Conservation (phyloP, 2,329 filamentous ascomycete genomes). For the Amphichorda felina region DNA sequence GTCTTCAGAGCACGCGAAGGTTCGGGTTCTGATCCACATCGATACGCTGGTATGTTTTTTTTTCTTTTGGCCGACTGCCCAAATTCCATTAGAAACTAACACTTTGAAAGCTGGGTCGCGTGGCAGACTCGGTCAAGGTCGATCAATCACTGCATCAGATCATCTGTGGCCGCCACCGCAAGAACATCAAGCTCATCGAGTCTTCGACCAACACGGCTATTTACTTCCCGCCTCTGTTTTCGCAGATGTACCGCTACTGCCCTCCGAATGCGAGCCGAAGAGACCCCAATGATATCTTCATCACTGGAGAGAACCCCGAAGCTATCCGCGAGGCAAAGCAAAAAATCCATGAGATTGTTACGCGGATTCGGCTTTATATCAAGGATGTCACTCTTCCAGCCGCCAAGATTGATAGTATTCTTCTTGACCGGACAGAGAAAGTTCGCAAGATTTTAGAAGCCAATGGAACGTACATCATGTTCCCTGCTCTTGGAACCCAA, state of each 20-base stretch:
- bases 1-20: slow-evolving; percentile 94
- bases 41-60: slow-evolving; percentile 64
- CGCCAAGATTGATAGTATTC: slow-evolving; percentile 88
- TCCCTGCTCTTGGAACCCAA: slow-evolving; percentile 78
- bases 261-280: slow-evolving; percentile 71
- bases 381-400: slow-evolving; percentile 87
- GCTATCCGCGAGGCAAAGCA: slow-evolving; percentile 82
- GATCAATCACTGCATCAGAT: slow-evolving; percentile 84
- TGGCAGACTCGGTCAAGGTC: slow-evolving; percentile 69
- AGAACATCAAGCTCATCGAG: slow-evolving; percentile 97
- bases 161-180: slow-evolving; percentile 83
- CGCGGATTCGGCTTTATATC: slow-evolving; percentile 70
- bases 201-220: slow-evolving; percentile 92
- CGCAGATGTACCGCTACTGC: slow-evolving; percentile 80
- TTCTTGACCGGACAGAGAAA: slow-evolving; percentile 86
- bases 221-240: slow-evolving; percentile 93
- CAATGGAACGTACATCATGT: slow-evolving; percentile 89
- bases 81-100: not conserved
- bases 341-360: slow-evolving; percentile 77
- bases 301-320: slow-evolving; percentile 79
- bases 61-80: not conserved
- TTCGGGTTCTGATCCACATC: slow-evolving; percentile 90
- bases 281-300: slow-evolving; percentile 83
- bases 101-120: slow-evolving; percentile 49
- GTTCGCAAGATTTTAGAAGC: slow-evolving; percentile 96